Evolutionary conservation across 805 yeast genomes (phyloP).

Genomic region (Candida caryicola): DNA sequence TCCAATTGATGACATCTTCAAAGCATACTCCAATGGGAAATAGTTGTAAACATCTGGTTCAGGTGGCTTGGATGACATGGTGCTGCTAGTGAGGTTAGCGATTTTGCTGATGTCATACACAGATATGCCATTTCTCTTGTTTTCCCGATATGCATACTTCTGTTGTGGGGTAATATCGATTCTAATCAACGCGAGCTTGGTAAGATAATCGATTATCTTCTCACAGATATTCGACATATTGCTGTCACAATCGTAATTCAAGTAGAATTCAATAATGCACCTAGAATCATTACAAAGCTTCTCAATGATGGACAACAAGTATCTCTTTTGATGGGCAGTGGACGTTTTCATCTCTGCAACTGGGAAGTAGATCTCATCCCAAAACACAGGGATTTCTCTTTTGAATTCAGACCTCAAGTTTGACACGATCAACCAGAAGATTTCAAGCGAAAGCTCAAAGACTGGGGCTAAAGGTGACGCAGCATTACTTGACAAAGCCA

Average conservation of each 20-base stretch:
- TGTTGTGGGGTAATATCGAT: conserved; percentile 73
- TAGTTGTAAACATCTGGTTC: conserved; percentile 50
- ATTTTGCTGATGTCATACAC: conserved; percentile 72
- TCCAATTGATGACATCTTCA: conserved; percentile 77
- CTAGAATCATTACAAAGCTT: conserved; percentile 86
- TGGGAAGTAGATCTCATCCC: conserved; percentile 91
- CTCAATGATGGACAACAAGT: conserved; percentile 75
- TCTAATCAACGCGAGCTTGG: conserved; percentile 65
- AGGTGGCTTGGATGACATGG: conserved; percentile 54
- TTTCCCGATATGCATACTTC: conserved; percentile 44
- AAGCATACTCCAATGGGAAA: conserved; percentile 78
- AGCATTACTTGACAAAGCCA: conserved; percentile 84
- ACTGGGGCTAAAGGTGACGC: conserved; percentile 90
- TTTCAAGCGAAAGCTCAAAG: conserved; percentile 86
- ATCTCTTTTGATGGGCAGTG: conserved; percentile 88
- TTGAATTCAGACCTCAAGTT: conserved; percentile 86
- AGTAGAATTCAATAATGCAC: conserved; percentile 84
- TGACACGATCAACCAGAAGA: conserved; percentile 84
- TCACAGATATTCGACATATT: conserved; percentile 83
- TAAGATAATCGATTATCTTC: conserved; percentile 71
- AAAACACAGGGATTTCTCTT: conserved; percentile 88
- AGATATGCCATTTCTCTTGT: conserved; percentile 53
- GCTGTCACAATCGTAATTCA: conserved; percentile 92
- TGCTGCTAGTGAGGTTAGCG: conserved; percentile 72
- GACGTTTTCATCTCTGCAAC: conserved; percentile 89